phyloP scores from a whole-genome alignment of 108 stramenopile genomes.

The Schizochytrium sp. region DNA sequence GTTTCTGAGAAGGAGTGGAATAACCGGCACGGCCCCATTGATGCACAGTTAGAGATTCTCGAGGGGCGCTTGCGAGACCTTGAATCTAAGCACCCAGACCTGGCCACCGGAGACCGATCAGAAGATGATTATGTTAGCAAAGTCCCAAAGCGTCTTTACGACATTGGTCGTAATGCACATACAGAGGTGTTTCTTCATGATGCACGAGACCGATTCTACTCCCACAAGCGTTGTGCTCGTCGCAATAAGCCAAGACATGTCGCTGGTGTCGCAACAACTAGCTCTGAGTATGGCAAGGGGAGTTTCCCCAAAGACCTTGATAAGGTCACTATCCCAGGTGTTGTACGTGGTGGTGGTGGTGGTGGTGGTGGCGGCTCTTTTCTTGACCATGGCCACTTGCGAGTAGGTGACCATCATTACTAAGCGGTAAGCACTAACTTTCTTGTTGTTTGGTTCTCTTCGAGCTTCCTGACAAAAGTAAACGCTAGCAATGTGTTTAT shows the following conservation, averaged over 20 bases:
- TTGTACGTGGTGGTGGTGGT: neutral
- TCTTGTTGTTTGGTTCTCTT: neutral
- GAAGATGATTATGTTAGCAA: conserved; percentile 41
- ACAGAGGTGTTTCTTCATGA: conserved; percentile 14
- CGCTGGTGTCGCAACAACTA: conserved; percentile 1
- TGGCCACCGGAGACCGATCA: neutral
- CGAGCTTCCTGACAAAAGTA: no score
- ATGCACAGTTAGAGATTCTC: neutral
- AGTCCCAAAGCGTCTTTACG: conserved; percentile 24
- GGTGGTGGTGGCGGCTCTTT: neutral
- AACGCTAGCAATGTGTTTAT: no score
- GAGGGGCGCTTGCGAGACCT: neutral
- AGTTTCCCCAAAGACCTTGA: neutral
- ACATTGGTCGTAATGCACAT: conserved; percentile 19
- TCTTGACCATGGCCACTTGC: conserved; percentile 33
- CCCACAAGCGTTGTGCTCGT: neutral
- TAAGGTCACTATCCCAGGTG: neutral
- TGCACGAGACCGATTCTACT: conserved; percentile 18
- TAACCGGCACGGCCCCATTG: neutral
- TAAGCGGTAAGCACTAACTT: neutral
- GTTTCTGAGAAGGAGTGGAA: neutral
- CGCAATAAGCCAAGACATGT: conserved; percentile 19
- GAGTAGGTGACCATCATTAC: conserved; percentile 11
- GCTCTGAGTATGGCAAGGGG: conserved; percentile 26
- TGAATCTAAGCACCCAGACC: conserved; percentile 3